phyloP scores from a whole-genome alignment of 2,329 filamentous ascomycete genomes.

The Cladophialophora chaetospira region DNA sequence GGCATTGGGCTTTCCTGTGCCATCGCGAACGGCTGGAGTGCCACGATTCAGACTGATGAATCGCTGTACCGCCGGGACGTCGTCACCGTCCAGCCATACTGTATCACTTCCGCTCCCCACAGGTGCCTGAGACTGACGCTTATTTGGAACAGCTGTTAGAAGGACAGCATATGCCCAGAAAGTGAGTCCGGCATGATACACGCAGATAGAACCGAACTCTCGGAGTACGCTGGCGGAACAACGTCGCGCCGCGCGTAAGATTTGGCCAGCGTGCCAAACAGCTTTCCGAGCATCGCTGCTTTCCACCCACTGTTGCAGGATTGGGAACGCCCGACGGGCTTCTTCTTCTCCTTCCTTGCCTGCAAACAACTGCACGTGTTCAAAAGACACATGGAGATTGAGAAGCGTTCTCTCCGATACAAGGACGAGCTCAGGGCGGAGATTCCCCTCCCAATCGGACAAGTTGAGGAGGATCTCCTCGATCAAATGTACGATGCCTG shows the following conservation, averaged over 20 bases:
- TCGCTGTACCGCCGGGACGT: conserved; percentile 8
- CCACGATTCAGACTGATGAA: conserved; percentile 21
- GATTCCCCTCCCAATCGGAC: conserved; percentile 34
- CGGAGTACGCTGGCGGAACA: conserved; percentile 59
- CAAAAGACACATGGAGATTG: conserved; percentile 46
- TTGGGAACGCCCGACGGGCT: conserved; percentile 40
- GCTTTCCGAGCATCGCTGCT: conserved; percentile 46
- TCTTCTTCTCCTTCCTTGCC: conserved; percentile 47
- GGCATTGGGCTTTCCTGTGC: neutral
- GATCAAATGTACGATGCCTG: conserved; percentile 4
- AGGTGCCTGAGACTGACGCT: neutral
- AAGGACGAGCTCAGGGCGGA: conserved; percentile 37
- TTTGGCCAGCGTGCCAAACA: conserved; percentile 69
- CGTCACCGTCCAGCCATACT: conserved; percentile 14
- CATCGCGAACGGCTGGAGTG: conserved; percentile 15
- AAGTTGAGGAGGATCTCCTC: conserved; percentile 33
- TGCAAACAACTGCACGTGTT: conserved; percentile 47
- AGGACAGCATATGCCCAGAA: conserved; percentile 59
- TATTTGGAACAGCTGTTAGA: neutral
- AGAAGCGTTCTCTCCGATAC: conserved; percentile 40
- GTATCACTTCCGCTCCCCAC: neutral
- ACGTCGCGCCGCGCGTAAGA: conserved; percentile 61
- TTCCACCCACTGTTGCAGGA: conserved; percentile 42
- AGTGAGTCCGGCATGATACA: conserved; percentile 69
- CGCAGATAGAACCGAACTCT: conserved; percentile 66